phyloP scores from a whole-genome alignment of 1,284 basidiomycete genomes.

The Trichosporon faecale region DNA sequence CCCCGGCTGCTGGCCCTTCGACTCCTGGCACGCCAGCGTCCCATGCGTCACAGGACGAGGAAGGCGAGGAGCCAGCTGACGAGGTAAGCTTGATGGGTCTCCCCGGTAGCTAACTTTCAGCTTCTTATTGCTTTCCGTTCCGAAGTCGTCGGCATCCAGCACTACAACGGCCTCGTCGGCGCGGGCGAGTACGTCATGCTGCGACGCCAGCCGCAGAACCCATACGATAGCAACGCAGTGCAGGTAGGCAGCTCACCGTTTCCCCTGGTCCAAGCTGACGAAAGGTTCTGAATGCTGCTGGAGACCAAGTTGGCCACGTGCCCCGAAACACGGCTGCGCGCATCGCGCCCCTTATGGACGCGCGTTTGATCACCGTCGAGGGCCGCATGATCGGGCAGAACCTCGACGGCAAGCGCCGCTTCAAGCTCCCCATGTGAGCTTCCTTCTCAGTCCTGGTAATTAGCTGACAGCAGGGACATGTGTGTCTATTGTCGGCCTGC shows the following conservation, averaged over 20 bases:
- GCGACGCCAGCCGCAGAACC: slow-evolving; percentile 65
- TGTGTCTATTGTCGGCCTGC: slow-evolving; percentile 64
- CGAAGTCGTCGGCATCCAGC: slow-evolving; percentile 74
- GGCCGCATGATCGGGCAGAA: slow-evolving; percentile 58
- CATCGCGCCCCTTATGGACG: slow-evolving; percentile 70
- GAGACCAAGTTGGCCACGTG: slow-evolving; percentile 73
- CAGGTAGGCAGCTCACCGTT: slow-evolving; percentile 25
- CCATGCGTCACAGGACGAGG: slow-evolving; percentile 14
- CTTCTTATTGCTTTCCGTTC: slow-evolving; percentile 62
- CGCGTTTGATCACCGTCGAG: slow-evolving; percentile 63
- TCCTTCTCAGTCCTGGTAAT: too few relatives aligned
- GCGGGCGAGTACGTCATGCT: slow-evolving; percentile 72
- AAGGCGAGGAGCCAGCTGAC: slow-evolving; percentile 27
- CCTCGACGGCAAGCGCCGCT: slow-evolving; percentile 47
- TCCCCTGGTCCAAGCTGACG: slow-evolving; percentile 56
- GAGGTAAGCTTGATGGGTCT: slow-evolving; percentile 27
- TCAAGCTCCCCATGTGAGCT: slow-evolving; percentile 61
- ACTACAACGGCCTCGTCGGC: slow-evolving; percentile 76
- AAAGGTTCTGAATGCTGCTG: slow-evolving; percentile 70
- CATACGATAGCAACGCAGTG: slow-evolving; percentile 61
- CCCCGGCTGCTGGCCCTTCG: neutral
- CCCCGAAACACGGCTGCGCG: slow-evolving; percentile 60
- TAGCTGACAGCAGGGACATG: slow-evolving; percentile 47
- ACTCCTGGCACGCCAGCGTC: neutral
- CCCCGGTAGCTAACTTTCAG: slow-evolving; percentile 53